Percentiles rank a stretch among this genome's conserved stretches.
These are phyloP conservation scores for Trametes sanguinea DNA, from an alignment of 768 basidiomycete genomes.

Conservation along the genomic window DNA sequence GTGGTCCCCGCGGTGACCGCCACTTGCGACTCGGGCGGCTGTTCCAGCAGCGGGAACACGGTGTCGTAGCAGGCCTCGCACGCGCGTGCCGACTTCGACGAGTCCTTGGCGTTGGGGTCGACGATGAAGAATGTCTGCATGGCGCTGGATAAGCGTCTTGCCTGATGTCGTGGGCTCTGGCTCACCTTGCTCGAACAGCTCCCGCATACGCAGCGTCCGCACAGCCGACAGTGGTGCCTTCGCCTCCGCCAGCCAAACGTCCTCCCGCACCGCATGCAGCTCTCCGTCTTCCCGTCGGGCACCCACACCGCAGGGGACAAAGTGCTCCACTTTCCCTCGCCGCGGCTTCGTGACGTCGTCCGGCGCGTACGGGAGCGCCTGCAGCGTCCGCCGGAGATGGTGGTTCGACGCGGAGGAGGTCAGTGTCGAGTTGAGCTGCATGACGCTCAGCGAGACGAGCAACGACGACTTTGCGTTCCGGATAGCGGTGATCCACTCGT, in stretches of 20 bases:
- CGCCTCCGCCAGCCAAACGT: slow-evolving; percentile 78
- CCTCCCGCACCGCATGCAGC: slow-evolving; percentile 83
- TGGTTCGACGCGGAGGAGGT: slow-evolving; percentile 76
- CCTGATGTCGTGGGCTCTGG: slow-evolving; percentile 5
- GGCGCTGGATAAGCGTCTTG: not conserved
- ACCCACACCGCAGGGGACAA: slow-evolving; percentile 94
- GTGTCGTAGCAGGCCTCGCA: slow-evolving; percentile 87
- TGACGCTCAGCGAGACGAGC: slow-evolving; percentile 70
- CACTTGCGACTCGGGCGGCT: not conserved
- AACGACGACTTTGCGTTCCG: slow-evolving; percentile 69
- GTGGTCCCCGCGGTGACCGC: slow-evolving; percentile 24
- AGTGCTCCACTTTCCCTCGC: slow-evolving; percentile 68
- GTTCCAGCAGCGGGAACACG: slow-evolving; percentile 68
- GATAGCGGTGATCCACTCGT: slow-evolving; percentile 68
- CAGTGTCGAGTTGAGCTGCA: slow-evolving; percentile 78
- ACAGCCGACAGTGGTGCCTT: slow-evolving; percentile 85
- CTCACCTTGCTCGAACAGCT: slow-evolving; percentile 76
- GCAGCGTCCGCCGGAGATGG: slow-evolving; percentile 71
- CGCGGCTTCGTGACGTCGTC: slow-evolving; percentile 39
- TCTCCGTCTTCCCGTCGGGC: slow-evolving; percentile 79
- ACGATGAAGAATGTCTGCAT: slow-evolving; percentile 89
- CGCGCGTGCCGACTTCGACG: slow-evolving; percentile 68
- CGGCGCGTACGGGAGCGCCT: slow-evolving; percentile 71
- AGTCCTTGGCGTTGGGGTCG: slow-evolving; percentile 48
- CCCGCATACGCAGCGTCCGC: slow-evolving; percentile 86